Percentiles rank a stretch among this genome's conserved stretches.
These are phyloP conservation scores for Mycena filopes DNA, from an alignment of 768 basidiomycete species.

Conservation along the genomic window DNA sequence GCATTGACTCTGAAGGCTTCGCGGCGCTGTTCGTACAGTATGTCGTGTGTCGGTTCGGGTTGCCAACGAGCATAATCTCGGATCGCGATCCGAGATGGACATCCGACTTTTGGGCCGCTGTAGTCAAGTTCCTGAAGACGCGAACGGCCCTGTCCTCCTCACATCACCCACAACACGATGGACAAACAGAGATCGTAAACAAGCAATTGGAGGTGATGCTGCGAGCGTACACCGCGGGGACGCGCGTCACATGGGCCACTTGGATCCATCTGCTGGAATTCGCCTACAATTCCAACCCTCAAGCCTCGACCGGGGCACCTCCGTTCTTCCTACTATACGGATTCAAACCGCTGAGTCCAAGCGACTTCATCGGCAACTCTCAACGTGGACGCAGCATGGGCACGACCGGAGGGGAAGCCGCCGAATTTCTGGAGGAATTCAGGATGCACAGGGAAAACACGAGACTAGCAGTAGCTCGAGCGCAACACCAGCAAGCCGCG, in stretches of 20 bases:
- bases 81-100: no score
- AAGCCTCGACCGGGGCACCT: conserved; percentile 22
- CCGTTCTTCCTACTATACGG: conserved; percentile 34
- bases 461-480: neutral
- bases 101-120: no score
- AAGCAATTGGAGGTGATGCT: conserved; percentile 40
- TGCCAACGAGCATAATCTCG: no score
- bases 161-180: conserved; percentile 44
- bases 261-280: conserved; percentile 39
- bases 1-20: no score
- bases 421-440: neutral
- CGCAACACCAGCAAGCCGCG: neutral
- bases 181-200: conserved; percentile 44
- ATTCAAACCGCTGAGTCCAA: conserved; percentile 25
- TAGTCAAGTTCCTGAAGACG: no score
- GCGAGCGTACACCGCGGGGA: conserved; percentile 25
- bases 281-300: conserved; percentile 36
- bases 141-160: neutral
- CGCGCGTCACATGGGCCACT: conserved; percentile 34
- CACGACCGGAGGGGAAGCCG: neutral
- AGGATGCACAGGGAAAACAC: conserved; percentile 4
- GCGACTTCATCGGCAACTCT: neutral
- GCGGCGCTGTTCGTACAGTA: no score
- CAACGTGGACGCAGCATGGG: neutral
- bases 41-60: no score